Percentiles rank a stretch among this genome's conserved stretches.
Conservation (phyloP, 2,329 filamentous ascomycete species). For the Fusarium abutilonis region DNA sequence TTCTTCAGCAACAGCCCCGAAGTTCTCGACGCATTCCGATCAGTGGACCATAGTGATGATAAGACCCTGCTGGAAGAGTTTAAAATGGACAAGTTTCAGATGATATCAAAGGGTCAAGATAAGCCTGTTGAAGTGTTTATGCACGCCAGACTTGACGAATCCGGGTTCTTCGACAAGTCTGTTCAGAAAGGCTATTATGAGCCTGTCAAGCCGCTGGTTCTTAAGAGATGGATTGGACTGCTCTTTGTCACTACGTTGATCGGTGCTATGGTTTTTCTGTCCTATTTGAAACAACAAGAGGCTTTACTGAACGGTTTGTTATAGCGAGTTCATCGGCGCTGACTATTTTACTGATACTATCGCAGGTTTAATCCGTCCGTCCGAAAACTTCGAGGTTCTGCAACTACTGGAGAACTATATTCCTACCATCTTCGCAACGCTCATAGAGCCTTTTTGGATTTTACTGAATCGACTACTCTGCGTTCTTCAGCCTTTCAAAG, state of each 20-base stretch:
- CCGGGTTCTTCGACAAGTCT: not conserved
- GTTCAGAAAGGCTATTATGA: constrained; percentile 35
- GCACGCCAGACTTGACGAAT: too few relatives aligned
- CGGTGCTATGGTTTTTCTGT: constrained; percentile 26
- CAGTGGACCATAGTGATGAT: constrained; percentile 28
- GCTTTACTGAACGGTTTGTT: constrained; percentile 32
- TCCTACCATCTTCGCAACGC: constrained; percentile 63
- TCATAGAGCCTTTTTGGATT: constrained; percentile 67
- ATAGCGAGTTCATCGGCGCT: not conserved
- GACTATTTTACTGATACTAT: not conserved
- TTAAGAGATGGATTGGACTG: constrained; percentile 30
- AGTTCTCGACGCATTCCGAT: constrained; percentile 2
- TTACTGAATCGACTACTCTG: constrained; percentile 64
- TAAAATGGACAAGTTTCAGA: constrained; percentile 21
- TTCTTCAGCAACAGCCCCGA: constrained; percentile 35
- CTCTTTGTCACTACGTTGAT: constrained; percentile 28
- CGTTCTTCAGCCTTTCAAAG: constrained; percentile 63
- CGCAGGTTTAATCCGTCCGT: constrained; percentile 48
- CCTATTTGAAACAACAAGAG: constrained; percentile 42
- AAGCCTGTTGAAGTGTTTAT: too few relatives aligned
- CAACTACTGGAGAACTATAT: constrained; percentile 60
- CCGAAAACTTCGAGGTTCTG: constrained; percentile 47
- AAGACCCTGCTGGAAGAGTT: constrained; percentile 9
- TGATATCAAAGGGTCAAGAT: too few relatives aligned
- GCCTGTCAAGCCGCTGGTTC: constrained; percentile 38